Evolutionary conservation across 257 asterid species (phyloP).

Genomic region (Voacanga thouarsii): DNA sequence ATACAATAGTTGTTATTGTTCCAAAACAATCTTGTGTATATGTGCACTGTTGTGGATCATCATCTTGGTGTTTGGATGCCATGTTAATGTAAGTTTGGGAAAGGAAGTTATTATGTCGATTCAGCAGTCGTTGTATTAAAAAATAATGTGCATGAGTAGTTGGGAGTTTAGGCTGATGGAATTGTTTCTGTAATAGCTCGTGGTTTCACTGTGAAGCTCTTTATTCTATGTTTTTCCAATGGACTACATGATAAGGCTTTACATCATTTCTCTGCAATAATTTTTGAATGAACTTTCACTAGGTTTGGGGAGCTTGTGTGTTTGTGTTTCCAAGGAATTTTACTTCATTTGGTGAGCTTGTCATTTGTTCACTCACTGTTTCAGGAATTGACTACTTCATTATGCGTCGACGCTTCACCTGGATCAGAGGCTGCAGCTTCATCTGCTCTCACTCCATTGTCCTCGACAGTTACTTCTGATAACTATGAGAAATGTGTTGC

Average conservation of each 20-base stretch:
- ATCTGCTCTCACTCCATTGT: constrained; percentile 36
- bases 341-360: not conserved
- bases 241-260: not conserved
- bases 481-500: constrained; percentile 12
- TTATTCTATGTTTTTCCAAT: not conserved
- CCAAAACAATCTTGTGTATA: not conserved
- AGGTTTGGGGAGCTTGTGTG: not conserved
- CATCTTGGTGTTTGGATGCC: not conserved
- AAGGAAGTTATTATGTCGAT: not conserved
- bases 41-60: not conserved
- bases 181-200: not conserved
- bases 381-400: constrained; percentile 33
- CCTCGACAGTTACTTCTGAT: constrained; percentile 28
- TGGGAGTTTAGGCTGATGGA: not conserved
- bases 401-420: constrained; percentile 24
- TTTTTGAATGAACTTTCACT: not conserved
- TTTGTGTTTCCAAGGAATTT: not conserved
- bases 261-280: not conserved
- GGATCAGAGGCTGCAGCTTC: constrained; percentile 24
- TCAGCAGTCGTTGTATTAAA: not conserved
- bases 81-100: not conserved
- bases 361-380: constrained; percentile 8
- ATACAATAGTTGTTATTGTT: no score
- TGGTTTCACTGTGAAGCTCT: not conserved
- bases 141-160: not conserved